These are phyloP conservation scores for Schizothecium vesticola DNA, from an alignment of 495 filamentous ascomycete species.

Conservation along the genomic window DNA sequence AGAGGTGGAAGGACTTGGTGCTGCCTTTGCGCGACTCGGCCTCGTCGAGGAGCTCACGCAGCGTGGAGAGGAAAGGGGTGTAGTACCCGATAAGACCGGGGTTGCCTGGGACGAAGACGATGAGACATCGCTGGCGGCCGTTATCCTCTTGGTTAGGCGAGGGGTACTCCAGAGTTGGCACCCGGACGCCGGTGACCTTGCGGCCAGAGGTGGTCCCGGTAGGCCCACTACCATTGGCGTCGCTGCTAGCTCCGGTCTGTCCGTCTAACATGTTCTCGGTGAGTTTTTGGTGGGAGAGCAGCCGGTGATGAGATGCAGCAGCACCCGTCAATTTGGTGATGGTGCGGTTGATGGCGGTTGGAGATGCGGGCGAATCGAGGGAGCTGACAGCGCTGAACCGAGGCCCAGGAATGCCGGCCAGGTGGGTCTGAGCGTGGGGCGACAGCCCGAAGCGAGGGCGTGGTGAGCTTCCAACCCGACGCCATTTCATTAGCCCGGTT, in stretches of 20 bases:
- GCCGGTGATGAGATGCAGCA: neutral
- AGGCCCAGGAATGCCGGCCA: neutral
- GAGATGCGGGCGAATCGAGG: neutral
- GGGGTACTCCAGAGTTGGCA: conserved; percentile 15
- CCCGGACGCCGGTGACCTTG: neutral
- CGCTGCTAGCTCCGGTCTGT: neutral
- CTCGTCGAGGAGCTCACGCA: conserved; percentile 34
- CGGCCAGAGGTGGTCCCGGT: neutral
- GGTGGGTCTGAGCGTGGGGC: neutral
- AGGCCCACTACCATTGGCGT: neutral
- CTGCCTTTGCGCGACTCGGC: conserved; percentile 3
- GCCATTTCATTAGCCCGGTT: neutral
- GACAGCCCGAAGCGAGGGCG: neutral
- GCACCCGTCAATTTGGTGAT: neutral
- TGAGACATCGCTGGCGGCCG: conserved; percentile 27
- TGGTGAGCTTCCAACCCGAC: neutral
- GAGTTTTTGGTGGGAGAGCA: neutral
- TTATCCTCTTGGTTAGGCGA: conserved; percentile 1
- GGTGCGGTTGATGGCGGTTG: neutral
- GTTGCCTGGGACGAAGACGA: conserved; percentile 76
- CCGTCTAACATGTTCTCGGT: neutral
- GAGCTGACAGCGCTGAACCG: neutral
- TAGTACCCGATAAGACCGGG: conserved; percentile 85
- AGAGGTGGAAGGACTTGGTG: conserved; percentile 47
- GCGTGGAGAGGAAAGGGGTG: conserved; percentile 53